These are phyloP conservation scores for Aspergillus nomiae DNA, from an alignment of 2,329 filamentous ascomycete species.

Conservation along the genomic window DNA sequence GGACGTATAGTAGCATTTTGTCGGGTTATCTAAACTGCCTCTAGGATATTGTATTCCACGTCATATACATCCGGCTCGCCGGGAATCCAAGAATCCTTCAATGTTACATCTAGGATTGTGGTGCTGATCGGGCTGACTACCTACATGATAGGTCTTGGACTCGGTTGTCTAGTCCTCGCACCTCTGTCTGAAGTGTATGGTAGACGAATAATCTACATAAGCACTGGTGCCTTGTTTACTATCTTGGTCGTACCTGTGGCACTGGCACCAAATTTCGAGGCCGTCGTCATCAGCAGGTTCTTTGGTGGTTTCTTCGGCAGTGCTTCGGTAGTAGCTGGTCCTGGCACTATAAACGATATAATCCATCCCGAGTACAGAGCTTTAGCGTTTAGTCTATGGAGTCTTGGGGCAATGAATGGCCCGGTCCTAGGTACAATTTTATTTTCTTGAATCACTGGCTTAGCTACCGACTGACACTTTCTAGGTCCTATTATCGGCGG, in stretches of 20 bases:
- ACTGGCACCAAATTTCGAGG: constrained; percentile 48
- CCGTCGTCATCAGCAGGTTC: constrained; percentile 20
- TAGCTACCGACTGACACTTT: background rate
- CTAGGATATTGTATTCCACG: constrained; percentile 65
- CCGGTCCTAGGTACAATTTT: constrained; percentile 40
- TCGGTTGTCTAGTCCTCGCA: constrained; percentile 67
- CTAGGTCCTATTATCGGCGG: constrained; percentile 39
- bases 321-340: constrained; percentile 74
- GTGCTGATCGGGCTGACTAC: constrained; percentile 71
- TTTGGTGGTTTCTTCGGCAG: constrained; percentile 58
- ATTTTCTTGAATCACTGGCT: background rate
- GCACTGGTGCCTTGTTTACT: constrained; percentile 61
- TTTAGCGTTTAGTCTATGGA: constrained; percentile 76
- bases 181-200: constrained; percentile 52
- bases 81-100: constrained; percentile 66
- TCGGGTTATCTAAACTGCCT: background rate
- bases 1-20: background rate
- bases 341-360: constrained; percentile 76
- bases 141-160: constrained; percentile 70
- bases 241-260: constrained; percentile 68
- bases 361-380: constrained; percentile 71
- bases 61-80: constrained; percentile 70
- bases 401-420: constrained; percentile 75
- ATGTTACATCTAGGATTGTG: constrained; percentile 55
- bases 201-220: constrained; percentile 58